phyloP scores from a whole-genome alignment of 108 stramenopile species.

The Chaetoceros tenuissimus region DNA sequence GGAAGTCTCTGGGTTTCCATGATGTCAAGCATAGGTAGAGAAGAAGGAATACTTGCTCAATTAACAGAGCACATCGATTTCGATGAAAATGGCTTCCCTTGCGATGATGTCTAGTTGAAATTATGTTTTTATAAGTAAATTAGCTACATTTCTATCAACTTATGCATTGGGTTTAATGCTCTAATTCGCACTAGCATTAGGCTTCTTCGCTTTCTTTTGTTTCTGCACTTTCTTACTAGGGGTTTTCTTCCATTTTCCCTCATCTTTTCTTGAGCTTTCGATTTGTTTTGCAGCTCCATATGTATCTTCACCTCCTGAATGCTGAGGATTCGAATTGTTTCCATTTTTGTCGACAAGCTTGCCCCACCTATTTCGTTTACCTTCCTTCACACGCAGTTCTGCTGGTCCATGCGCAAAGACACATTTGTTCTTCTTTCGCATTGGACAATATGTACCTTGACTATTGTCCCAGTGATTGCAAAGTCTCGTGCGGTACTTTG shows the following conservation, averaged over 20 bases:
- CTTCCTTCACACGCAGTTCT: conserved; percentile 90
- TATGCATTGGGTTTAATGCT: no score
- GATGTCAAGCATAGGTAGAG: conserved; percentile 64
- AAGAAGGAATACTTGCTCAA: conserved; percentile 61
- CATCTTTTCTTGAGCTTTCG: conserved; percentile 60
- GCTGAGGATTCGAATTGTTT: conserved; percentile 62
- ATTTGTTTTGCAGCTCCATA: conserved; percentile 73
- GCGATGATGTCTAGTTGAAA: conserved; percentile 5
- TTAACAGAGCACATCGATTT: conserved; percentile 29
- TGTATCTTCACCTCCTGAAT: conserved; percentile 89
- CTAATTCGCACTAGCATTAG: no score
- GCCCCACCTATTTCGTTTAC: conserved; percentile 86
- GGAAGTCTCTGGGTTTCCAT: conserved; percentile 65
- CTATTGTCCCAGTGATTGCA: conserved; percentile 89
- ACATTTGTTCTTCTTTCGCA: conserved; percentile 87
- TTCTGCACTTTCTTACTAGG: no score
- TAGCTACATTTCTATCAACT: no score
- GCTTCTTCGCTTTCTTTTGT: no score
- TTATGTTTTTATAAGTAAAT: no score
- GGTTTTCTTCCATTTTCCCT: conserved; percentile 85
- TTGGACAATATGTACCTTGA: conserved; percentile 76
- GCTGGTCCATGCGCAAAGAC: conserved; percentile 92
- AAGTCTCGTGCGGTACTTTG: conserved; percentile 88
- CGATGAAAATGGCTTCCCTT: conserved; percentile 4
- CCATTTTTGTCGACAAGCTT: conserved; percentile 77